Percentiles rank a stretch among this genome's conserved stretches.
phyloP scores from a whole-genome alignment of 2,329 filamentous ascomycete species.

The Aspergillus tamarii region DNA sequence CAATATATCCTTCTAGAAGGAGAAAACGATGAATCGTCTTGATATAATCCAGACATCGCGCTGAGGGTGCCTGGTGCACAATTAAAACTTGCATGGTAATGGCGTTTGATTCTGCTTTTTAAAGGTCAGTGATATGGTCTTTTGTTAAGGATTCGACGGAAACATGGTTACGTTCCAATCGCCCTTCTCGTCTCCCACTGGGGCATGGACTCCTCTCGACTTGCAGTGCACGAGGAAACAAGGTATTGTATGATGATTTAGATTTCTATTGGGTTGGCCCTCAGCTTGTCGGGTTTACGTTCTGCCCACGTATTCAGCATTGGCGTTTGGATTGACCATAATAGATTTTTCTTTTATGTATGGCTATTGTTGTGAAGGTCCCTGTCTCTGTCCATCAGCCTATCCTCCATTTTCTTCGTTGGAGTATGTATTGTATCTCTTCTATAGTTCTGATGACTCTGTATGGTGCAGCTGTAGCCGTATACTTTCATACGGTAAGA shows the following conservation, averaged over 20 bases:
- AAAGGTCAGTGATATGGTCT: neutral
- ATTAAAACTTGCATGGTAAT: conserved; percentile 36
- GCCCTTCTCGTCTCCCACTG: conserved; percentile 11
- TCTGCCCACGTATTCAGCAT: conserved; percentile 19
- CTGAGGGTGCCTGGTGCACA: conserved; percentile 22
- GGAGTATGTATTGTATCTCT: conserved; percentile 11
- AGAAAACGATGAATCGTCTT: conserved; percentile 61
- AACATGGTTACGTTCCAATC: neutral
- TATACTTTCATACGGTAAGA: conserved; percentile 13
- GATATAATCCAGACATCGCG: conserved; percentile 12
- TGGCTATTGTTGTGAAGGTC: conserved; percentile 4
- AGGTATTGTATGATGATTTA: conserved; percentile 32
- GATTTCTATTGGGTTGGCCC: conserved; percentile 16
- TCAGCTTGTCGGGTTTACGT: conserved; percentile 6
- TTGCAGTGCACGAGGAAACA: conserved; percentile 31
- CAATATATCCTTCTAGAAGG: conserved; percentile 88
- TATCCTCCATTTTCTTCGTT: neutral
- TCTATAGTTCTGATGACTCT: conserved; percentile 5
- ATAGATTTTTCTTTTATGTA: conserved; percentile 30
- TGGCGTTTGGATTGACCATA: conserved; percentile 30
- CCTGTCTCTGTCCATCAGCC: conserved; percentile 9
- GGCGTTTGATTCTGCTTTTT: conserved; percentile 32
- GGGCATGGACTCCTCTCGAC: conserved; percentile 14
- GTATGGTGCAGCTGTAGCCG: conserved; percentile 8
- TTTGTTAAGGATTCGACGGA: neutral